phyloP scores from a whole-genome alignment of 208 protist genomes.

The Wallacemonas sp. region DNA sequence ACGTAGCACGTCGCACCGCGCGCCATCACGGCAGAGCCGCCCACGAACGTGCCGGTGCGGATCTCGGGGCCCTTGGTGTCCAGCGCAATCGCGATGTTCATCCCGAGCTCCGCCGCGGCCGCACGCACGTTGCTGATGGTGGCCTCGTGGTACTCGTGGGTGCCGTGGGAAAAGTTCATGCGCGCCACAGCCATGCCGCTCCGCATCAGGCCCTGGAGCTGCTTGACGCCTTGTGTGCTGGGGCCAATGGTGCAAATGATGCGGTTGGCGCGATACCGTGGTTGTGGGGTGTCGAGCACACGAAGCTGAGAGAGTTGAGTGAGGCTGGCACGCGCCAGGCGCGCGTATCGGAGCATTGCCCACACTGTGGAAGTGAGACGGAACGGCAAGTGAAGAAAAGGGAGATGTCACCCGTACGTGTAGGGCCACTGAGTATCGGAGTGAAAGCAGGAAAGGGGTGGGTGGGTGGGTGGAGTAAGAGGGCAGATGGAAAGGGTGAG shows the following conservation, averaged over 20 bases:
- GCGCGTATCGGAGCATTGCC: background rate
- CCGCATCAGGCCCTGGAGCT: constrained; percentile 91
- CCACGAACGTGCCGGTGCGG: constrained; percentile 92
- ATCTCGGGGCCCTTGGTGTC: constrained; percentile 98
- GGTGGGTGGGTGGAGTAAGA: no score
- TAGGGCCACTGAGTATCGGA: no score
- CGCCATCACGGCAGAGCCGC: constrained; percentile 64
- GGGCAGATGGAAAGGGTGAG: no score
- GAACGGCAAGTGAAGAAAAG: background rate
- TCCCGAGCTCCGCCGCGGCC: constrained; percentile 83
- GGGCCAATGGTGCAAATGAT: constrained; percentile 98
- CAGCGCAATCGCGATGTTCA: constrained; percentile 94
- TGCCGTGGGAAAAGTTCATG: constrained; percentile 98
- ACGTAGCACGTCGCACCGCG: constrained; percentile 83
- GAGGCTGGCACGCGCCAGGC: background rate
- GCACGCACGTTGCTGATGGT: constrained; percentile 95
- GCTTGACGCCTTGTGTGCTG: constrained; percentile 94
- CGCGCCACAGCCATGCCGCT: constrained; percentile 97
- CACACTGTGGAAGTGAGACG: background rate
- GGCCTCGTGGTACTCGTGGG: constrained; percentile 94
- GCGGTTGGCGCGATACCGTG: constrained; percentile 80
- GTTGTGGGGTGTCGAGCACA: constrained; percentile 30
- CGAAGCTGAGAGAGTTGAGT: background rate
- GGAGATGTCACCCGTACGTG: background rate
- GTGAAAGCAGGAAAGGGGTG: no score